Base-by-base conservation (phyloP, 1,139 yeast species). In the Yarrowia galli region DNA sequence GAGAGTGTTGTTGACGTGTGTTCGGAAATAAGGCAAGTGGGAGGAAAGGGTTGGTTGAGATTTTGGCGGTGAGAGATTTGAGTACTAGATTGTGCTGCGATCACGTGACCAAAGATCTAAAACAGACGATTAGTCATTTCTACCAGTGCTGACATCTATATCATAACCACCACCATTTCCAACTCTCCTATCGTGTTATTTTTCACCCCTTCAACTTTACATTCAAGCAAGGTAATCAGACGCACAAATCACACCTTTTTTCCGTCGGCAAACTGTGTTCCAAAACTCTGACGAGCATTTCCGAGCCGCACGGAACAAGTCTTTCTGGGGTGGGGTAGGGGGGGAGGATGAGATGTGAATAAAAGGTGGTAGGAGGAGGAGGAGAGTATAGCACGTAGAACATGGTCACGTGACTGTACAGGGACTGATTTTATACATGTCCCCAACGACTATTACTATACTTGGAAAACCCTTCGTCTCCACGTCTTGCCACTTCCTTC, bases 241-340 rank as follows among this genome's bases (percentile, higher is more conserved):
- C 61, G 61, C 61, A 54, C 61, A 54, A 54, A 54, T 54, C 46
- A 54, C 61, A 54, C 61, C 61, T 40, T 54, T 54, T 54, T 54
- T 54, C 61, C 61, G 61, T 54, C 61, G 61, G 61, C 61, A 54
- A 54, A 54, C 46, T 40, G 61, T 40, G 40, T 40, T 40, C 46
- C 5, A 20, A 53, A 54, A 54, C 46, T 38, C 36, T 38, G 61
- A 54, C 32, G 22, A 22, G 36, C 16, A 13, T 54, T 54, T 16
- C 28, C 28, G 46, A 54, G 61, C 61, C 61, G 61, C 61, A 54
- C 61, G 61, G 36, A 9, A 10, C 15, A 25, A 23, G 32, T 8
- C 18, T 4, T 5, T 8, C 18, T 16, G 54, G 36, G 54, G 54
- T 48, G 36, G 53, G 53, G 53, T 48, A 46, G 16, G 51, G 51